phyloP scores from a whole-genome alignment of 2,329 filamentous ascomycete species.

The Aspergillus niger region DNA sequence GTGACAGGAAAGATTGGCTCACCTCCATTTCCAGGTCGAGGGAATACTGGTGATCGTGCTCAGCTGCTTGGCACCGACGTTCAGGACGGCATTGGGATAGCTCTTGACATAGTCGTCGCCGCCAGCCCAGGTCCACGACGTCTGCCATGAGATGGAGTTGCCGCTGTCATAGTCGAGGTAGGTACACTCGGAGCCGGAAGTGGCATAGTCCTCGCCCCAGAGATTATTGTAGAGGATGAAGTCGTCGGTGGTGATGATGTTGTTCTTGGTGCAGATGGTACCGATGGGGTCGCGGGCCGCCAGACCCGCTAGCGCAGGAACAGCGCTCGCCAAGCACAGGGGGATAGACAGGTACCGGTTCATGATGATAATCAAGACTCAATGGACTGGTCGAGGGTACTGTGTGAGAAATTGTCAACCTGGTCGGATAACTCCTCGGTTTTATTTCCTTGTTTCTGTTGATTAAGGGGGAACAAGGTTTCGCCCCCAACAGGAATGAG shows the following conservation, averaged over 20 bases:
- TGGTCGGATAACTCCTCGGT: not conserved
- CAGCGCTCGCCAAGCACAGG: slow-evolving; percentile 5
- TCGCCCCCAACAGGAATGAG: not conserved
- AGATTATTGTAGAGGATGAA: slow-evolving; percentile 54
- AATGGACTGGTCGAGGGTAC: no score
- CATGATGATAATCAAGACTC: not conserved
- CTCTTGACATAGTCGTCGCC: slow-evolving; percentile 43
- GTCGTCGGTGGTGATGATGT: slow-evolving; percentile 32
- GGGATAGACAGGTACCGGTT: not conserved
- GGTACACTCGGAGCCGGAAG: slow-evolving; percentile 43
- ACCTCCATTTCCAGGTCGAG: slow-evolving; percentile 45
- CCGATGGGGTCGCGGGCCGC: slow-evolving; percentile 1
- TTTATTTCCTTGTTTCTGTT: not conserved
- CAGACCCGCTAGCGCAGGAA: slow-evolving; percentile 1
- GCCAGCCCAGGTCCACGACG: slow-evolving; percentile 45
- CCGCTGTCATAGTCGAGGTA: slow-evolving; percentile 33
- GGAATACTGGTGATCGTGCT: slow-evolving; percentile 37
- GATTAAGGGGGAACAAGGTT: not conserved
- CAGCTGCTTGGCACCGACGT: slow-evolving; percentile 10
- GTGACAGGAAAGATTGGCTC: not conserved
- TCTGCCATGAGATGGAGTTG: slow-evolving; percentile 38
- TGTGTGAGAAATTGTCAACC: not conserved
- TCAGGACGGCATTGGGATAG: slow-evolving; percentile 30
- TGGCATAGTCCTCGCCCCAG: slow-evolving; percentile 42
- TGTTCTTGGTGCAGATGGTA: slow-evolving; percentile 18